Evolutionary conservation across 495 filamentous ascomycete species (phyloP), one percentile per base, ranked within the genome.

Genomic region (Neurospora sp.): DNA sequence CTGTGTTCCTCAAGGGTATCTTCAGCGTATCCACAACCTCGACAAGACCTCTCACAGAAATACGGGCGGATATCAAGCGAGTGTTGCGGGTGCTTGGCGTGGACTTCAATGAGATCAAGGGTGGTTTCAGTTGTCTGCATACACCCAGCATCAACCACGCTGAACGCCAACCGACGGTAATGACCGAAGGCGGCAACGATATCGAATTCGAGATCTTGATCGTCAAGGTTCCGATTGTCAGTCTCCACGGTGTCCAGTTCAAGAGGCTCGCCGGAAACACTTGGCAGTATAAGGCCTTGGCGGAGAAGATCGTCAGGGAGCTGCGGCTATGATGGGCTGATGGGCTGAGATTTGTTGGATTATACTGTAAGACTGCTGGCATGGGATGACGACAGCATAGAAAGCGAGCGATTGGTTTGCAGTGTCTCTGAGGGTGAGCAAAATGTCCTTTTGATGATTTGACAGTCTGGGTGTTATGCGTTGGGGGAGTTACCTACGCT

Each of bases 241-340:
- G 91, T 28, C 82, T 99, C 74, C 94, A 98, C 78, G 96, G 96
- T 54, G 93, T 99, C 70, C 96, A 99, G 81, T 99, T 99, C 85
- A 99, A 99, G 87, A 93, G 95, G 81, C 90, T 98, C 66, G 89
- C 93, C 38, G 97, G 96, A 7, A 93, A 94, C 45, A 97, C 96
- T 74, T 98, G 94, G 94, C 94, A 97, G 82, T 99, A 98, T 80
- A 97, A 97, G 84, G 92, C 93, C 74, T 94, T 98, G 93, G 96
- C 96, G 59, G 93, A 96, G 81, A 93, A 92, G 79, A 98, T 99
- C 80, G 84, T 99, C 75, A 88, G 91, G 78, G 94, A 95, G 77
- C 81, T 99, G 79, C 89, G 92, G 79, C 87, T 99, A 74, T 98
- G 82, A 74, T 31, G 24, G 28, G 7, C 24, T 15, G 54, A 31